phyloP scores from a whole-genome alignment of 176 grass and related monocot species.

The Avena atlantica region DNA sequence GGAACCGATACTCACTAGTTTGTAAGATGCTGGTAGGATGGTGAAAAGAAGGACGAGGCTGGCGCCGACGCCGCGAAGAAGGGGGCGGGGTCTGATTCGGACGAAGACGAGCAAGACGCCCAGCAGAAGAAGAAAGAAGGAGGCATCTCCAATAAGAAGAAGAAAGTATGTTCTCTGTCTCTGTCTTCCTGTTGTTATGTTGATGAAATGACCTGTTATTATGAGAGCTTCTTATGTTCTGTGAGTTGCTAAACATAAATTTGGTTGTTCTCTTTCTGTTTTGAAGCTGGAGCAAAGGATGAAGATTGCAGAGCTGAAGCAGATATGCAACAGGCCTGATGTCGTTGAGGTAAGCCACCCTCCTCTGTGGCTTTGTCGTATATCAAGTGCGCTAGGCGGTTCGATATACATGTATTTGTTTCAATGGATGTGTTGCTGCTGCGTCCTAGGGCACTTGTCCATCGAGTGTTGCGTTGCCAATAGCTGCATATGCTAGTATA shows the following conservation, averaged over 20 bases:
- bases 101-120: slow-evolving; percentile 69
- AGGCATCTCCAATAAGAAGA: slow-evolving; percentile 86
- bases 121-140: slow-evolving; percentile 87
- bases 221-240: neutral
- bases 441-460: neutral
- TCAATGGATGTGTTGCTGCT: neutral
- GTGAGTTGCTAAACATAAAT: neutral
- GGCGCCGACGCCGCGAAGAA: slow-evolving; percentile 58
- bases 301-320: slow-evolving; percentile 94
- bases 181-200: neutral
- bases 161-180: slow-evolving; percentile 57
- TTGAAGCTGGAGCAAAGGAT: slow-evolving; percentile 77
- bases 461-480: neutral
- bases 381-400: neutral
- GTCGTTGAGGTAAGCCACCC: slow-evolving; percentile 72
- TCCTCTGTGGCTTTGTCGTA: neutral
- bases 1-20: neutral
- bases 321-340: slow-evolving; percentile 83
- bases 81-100: slow-evolving; percentile 59
- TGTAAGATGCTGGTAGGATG: slow-evolving; percentile 45
- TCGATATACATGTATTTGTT: neutral
- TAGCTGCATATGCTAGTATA: neutral
- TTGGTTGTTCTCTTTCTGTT: neutral
- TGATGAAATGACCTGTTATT: neutral
- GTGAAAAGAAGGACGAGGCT: slow-evolving; percentile 67